These are phyloP conservation scores for Annulohypoxylon stygium DNA, from an alignment of 495 filamentous ascomycete species.

Conservation along the genomic window DNA sequence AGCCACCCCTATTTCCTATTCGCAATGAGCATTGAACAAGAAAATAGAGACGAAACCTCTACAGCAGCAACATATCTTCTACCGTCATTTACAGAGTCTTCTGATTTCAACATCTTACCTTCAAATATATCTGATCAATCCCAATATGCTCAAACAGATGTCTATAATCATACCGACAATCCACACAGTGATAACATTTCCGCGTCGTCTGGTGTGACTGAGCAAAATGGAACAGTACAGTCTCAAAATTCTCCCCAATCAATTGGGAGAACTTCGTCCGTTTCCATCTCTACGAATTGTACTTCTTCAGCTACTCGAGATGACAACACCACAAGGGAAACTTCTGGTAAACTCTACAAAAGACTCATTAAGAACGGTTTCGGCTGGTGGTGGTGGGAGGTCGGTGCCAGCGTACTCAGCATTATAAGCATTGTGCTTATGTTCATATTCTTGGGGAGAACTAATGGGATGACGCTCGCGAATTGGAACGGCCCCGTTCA, in stretches of 20 bases:
- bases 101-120: not conserved
- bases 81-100: not conserved
- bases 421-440: conserved; percentile 25
- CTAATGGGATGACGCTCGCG: not conserved
- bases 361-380: not conserved
- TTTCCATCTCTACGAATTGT: not conserved
- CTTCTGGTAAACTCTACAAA: not conserved
- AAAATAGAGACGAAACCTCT: no score
- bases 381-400: conserved; percentile 46
- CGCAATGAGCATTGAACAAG: no score
- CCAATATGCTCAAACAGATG: not conserved
- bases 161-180: not conserved
- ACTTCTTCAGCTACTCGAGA: not conserved
- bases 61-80: not conserved
- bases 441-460: conserved; percentile 18
- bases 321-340: no score
- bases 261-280: not conserved
- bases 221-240: not conserved
- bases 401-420: conserved; percentile 25
- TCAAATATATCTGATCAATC: not conserved
- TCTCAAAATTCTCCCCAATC: not conserved
- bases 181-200: not conserved
- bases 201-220: not conserved
- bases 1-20: no score
- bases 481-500: not conserved